phyloP scores from a whole-genome alignment of 1,284 basidiomycete genomes.

The Marasmius fiardii region DNA sequence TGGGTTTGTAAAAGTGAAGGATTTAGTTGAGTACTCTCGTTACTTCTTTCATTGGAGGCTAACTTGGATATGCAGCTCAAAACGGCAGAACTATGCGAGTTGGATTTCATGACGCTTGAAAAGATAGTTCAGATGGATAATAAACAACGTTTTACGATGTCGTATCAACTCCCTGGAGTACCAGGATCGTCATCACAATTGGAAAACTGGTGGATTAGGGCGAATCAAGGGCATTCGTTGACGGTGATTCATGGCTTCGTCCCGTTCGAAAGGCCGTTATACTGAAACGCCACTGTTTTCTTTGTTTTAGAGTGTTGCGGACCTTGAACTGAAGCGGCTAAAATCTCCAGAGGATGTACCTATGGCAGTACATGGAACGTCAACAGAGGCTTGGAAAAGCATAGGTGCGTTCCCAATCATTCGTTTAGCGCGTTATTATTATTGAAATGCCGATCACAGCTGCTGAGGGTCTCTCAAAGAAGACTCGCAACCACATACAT shows the following conservation, averaged over 20 bases:
- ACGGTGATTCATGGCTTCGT: conserved; percentile 32
- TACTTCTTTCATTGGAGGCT: not conserved
- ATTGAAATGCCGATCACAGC: conserved; percentile 27
- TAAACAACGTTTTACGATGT: conserved; percentile 61
- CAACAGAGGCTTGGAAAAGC: conserved; percentile 42
- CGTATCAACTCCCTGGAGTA: conserved; percentile 39
- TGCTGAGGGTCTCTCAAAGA: conserved; percentile 56
- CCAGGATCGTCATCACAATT: conserved; percentile 20
- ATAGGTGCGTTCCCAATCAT: conserved; percentile 39
- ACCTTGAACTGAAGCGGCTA: conserved; percentile 54
- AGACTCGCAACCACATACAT: conserved; percentile 73
- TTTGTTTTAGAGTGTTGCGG: conserved; percentile 27
- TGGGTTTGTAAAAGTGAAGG: conserved; percentile 60
- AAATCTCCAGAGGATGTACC: conserved; percentile 47
- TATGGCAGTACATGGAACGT: conserved; percentile 64
- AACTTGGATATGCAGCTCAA: conserved; percentile 20
- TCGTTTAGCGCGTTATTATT: not conserved
- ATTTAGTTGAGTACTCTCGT: conserved; percentile 31
- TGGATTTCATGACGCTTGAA: conserved; percentile 49
- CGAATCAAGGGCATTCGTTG: conserved; percentile 80
- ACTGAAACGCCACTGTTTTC: not conserved
- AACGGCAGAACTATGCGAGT: conserved; percentile 14
- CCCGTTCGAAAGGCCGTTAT: not conserved
- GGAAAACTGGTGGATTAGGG: conserved; percentile 71
- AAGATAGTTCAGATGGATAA: conserved; percentile 58